phyloP scores from a whole-genome alignment of 805 yeast species.

The Sugiyamaella mastotermitis region DNA sequence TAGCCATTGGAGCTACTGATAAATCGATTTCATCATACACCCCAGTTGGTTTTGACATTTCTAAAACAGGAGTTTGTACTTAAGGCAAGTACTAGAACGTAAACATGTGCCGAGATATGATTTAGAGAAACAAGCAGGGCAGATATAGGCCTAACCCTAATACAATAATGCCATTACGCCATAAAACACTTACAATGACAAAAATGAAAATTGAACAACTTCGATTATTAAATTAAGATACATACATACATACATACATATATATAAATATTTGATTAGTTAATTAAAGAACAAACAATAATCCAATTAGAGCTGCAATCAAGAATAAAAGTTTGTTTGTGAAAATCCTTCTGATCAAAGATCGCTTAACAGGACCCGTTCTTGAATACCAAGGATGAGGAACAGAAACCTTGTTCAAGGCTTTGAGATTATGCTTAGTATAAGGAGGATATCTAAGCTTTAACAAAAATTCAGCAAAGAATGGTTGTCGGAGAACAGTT shows the following conservation, averaged over 20 bases:
- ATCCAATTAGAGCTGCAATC: conserved; percentile 8
- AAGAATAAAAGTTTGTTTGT: conserved; percentile 11
- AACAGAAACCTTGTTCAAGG: conserved; percentile 3
- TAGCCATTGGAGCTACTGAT: conserved; percentile 22
- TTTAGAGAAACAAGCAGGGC: no score
- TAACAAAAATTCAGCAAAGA: conserved; percentile 54
- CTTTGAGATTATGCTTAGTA: conserved; percentile 29
- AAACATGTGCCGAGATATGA: no score
- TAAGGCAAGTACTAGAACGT: no score
- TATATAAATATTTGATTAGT: no score
- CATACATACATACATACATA: no score
- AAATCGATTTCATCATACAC: conserved; percentile 20
- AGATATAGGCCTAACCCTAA: no score
- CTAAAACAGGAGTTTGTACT: no score
- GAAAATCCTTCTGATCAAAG: conserved; percentile 15
- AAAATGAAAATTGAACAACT: no score
- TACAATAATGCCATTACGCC: no score
- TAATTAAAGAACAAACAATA: conserved; percentile 2
- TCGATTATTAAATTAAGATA: no score
- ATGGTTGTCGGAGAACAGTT: conserved; percentile 57
- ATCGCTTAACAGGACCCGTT: conserved; percentile 19
- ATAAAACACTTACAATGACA: no score
- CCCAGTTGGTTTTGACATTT: not conserved
- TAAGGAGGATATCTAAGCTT: conserved; percentile 66
- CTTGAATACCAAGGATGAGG: conserved; percentile 17